Evolutionary conservation across 2,329 filamentous ascomycete species (phyloP), one percentile per base, ranked within the genome.

Genomic region (Aureobasidium uvarum): DNA sequence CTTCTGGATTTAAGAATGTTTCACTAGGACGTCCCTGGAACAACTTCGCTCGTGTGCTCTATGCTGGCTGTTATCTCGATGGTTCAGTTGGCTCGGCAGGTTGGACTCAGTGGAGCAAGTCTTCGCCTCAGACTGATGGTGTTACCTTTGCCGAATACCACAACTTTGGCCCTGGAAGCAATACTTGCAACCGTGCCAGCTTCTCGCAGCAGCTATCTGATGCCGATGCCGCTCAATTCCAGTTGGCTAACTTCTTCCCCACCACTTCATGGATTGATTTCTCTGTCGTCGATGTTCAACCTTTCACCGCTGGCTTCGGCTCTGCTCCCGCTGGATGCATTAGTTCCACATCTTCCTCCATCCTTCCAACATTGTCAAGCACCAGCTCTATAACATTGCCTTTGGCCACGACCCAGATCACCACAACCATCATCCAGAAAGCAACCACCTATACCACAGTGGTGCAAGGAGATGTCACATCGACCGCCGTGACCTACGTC

Each of bases 241-340:
- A 80, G 69, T 69, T 80, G 39, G 70, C 72, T 7, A 76, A 71
- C 66, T 80, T 80, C 70, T 80, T 81, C 65, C 67, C 73, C 1
- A 71, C 72, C 1, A 79, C 74, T 1, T 72, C 74, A 7, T 80
- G 77, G 75, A 80, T 81, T 68, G 75, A 81, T 66, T 77, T 79
- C 64, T 75, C 75, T 2, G 73, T 74, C 43, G 70, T 80, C 18
- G 70, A 74, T 62, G 72, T 74, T 1, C 71, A 74, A 62, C 78
- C 78, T 0, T 81, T 80, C 64, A 68, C 68, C 2, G 71, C 74
- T 13, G 74, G 73, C 0, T 71, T 71, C 25, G 74, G 72, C 18
- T 73, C 73, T 8, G 71, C 71, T 18, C 69, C 75, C 8, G 69
- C 72, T 6, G 71, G 69, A 25, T 69, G 68, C 39, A 31, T 36